Percentiles rank a stretch among this genome's conserved stretches.
Conservation (phyloP, 148 eudicot species). For the Drosera capensis region DNA sequence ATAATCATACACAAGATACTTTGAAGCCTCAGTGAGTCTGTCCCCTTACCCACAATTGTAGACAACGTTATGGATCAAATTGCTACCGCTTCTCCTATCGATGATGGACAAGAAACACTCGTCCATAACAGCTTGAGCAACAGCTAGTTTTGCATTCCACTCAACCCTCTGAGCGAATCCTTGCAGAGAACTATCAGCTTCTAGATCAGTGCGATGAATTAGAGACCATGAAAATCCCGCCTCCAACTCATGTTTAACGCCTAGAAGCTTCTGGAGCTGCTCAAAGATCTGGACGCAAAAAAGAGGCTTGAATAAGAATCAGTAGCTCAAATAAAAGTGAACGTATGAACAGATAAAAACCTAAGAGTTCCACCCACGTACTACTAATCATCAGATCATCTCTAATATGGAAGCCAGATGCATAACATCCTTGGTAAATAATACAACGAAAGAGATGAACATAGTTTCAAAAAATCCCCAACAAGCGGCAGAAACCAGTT, state of each 20-base stretch:
- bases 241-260: conserved; percentile 80
- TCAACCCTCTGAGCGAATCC: conserved; percentile 56
- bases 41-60: conserved; percentile 81
- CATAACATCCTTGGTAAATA: too few species aligned
- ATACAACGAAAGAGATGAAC: too few species aligned
- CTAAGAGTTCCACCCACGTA: neutral
- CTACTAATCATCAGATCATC: neutral
- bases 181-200: conserved; percentile 34
- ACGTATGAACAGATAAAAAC: conserved; percentile 4
- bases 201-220: conserved; percentile 54
- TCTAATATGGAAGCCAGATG: too few species aligned
- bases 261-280: conserved; percentile 69
- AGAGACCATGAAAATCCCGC: conserved; percentile 83
- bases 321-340: neutral
- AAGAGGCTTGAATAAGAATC: conserved; percentile 4
- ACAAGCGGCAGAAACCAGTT: too few species aligned
- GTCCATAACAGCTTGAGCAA: conserved; percentile 77
- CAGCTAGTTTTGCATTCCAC: conserved; percentile 93
- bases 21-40: neutral
- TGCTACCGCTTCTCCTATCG: conserved; percentile 81
- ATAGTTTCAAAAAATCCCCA: too few species aligned
- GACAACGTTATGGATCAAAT: conserved; percentile 71
- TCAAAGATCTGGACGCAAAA: conserved; percentile 48
- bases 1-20: conserved; percentile 18
- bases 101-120: conserved; percentile 90